Conservation (phyloP, 1,284 basidiomycete genomes). For the Moniliophthora roreri region DNA sequence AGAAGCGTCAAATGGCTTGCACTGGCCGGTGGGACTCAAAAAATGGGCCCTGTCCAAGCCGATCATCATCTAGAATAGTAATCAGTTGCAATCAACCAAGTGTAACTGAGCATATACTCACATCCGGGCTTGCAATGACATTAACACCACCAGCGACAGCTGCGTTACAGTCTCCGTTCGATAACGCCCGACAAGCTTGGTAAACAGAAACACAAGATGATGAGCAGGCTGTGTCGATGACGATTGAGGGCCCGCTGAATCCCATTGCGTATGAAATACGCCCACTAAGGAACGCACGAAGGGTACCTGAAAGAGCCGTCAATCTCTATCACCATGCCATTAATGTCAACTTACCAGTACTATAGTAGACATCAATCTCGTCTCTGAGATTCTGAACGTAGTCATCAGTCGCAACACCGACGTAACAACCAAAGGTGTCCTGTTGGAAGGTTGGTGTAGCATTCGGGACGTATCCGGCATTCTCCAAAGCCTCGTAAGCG, state of each 20-base stretch:
- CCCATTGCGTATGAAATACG: constrained; percentile 68
- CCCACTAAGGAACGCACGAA: constrained; percentile 68
- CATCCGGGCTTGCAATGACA: constrained; percentile 68
- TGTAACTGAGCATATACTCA: constrained; percentile 32
- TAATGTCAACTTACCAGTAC: constrained; percentile 50
- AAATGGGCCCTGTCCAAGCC: constrained; percentile 72
- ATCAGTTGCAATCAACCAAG: constrained; percentile 3
- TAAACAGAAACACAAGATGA: constrained; percentile 67
- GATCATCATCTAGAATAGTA: constrained; percentile 54
- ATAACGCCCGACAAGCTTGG: constrained; percentile 64
- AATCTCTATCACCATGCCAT: constrained; percentile 4
- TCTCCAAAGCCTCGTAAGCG: constrained; percentile 67
- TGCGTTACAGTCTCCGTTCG: constrained; percentile 61
- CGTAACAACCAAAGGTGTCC: constrained; percentile 59
- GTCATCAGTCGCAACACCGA: constrained; percentile 69
- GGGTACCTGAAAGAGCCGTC: constrained; percentile 46
- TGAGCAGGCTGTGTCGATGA: constrained; percentile 73
- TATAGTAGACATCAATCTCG: constrained; percentile 69
- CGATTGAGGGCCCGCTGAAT: constrained; percentile 66
- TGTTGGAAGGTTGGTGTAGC: constrained; percentile 50
- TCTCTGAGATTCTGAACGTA: constrained; percentile 64
- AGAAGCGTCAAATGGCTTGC: constrained; percentile 67
- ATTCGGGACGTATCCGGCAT: constrained; percentile 66
- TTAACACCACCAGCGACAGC: constrained; percentile 77
- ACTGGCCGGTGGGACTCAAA: constrained; percentile 64